Conservation (phyloP, 1,139 yeast genomes). For the Yamadazyma triangularis region DNA sequence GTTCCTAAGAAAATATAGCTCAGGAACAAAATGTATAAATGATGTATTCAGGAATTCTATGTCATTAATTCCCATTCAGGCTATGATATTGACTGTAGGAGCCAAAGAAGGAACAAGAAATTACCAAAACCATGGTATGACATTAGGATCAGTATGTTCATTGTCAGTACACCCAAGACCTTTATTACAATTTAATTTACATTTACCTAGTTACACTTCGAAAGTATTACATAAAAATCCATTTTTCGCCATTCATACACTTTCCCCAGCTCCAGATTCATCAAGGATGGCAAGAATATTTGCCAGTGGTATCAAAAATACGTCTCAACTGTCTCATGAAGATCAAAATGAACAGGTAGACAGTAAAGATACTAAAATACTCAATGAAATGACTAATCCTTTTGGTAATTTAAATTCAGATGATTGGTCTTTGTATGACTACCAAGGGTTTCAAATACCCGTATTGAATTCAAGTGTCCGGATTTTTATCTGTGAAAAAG, state of each 20-base stretch:
- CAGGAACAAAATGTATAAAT: constrained; percentile 4
- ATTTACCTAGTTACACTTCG: constrained; percentile 77
- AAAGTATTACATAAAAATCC: constrained; percentile 51
- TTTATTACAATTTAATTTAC: constrained; percentile 73
- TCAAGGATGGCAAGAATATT: constrained; percentile 55
- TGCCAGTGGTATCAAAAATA: constrained; percentile 50
- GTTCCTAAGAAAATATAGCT: constrained; percentile 4
- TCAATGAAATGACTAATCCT: constrained; percentile 50
- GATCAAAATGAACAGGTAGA: constrained; percentile 3
- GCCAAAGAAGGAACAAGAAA: constrained; percentile 11
- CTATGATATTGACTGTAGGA: constrained; percentile 39
- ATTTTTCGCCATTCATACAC: constrained; percentile 61
- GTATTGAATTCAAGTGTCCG: constrained; percentile 56
- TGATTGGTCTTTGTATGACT: constrained; percentile 23
- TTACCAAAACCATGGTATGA: constrained; percentile 63
- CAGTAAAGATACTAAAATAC: constrained; percentile 28
- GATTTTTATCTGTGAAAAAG: constrained; percentile 59
- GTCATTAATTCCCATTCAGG: constrained; percentile 40
- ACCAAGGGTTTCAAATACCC: constrained; percentile 38
- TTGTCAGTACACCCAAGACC: constrained; percentile 72
- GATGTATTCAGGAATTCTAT: constrained; percentile 29
- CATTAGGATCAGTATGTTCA: constrained; percentile 78
- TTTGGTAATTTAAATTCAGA: constrained; percentile 30
- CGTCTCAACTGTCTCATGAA: constrained; percentile 1
- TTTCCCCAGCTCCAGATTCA: constrained; percentile 54